Evolutionary conservation across 495 filamentous ascomycete species (phyloP).

Genomic region (Mycothermus thermophilus): DNA sequence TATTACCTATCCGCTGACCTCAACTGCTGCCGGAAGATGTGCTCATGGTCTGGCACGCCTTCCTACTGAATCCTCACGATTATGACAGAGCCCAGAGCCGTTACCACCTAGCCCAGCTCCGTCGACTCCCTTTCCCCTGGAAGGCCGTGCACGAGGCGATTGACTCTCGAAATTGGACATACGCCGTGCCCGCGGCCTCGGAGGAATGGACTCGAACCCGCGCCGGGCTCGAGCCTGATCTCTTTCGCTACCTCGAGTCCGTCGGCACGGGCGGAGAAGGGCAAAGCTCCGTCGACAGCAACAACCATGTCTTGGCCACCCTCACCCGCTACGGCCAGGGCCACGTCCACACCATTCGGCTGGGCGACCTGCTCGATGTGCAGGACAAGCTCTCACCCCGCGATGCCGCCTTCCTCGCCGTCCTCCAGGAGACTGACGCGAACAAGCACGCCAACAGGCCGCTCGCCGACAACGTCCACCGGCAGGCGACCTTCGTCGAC

Average conservation of each 20-base stretch:
- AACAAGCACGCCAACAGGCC: constrained; percentile 11
- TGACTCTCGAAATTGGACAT: background rate
- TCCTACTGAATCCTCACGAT: constrained; percentile 53
- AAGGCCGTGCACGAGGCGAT: background rate
- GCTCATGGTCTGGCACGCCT: constrained; percentile 66
- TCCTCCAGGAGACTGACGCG: background rate
- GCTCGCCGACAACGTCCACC: constrained; percentile 28
- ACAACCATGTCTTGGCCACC: background rate
- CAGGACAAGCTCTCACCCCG: background rate
- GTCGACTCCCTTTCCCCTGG: background rate
- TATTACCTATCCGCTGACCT: background rate
- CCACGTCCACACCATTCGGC: background rate
- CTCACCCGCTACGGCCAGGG: background rate
- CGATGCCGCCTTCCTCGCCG: background rate
- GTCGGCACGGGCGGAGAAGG: too few species aligned
- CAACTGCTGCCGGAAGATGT: constrained; percentile 36
- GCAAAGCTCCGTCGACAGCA: too few species aligned
- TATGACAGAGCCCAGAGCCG: constrained; percentile 20
- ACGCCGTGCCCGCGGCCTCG: background rate
- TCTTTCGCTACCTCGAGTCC: background rate
- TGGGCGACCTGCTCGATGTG: background rate
- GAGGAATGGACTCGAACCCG: background rate
- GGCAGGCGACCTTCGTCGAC: background rate
- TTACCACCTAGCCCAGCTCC: background rate
- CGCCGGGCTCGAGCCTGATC: background rate